Evolutionary conservation across 1,284 basidiomycete genomes (phyloP).

Genomic region (Sutorius eximius): DNA sequence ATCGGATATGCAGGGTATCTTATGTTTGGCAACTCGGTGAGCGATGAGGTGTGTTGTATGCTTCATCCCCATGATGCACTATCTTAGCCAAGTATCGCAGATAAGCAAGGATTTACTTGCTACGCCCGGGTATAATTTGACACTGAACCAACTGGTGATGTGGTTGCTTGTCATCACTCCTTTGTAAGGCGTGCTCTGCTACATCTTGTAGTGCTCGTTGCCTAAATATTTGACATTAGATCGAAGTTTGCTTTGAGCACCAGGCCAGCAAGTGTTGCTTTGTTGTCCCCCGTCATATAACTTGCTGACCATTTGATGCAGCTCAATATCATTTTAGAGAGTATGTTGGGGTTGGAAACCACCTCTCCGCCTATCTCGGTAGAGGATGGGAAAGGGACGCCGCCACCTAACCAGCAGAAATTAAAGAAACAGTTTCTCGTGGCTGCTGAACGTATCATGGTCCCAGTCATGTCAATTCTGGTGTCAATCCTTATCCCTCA

Average conservation of each 20-base stretch:
- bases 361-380: constrained; percentile 38
- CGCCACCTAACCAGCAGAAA: constrained; percentile 5
- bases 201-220: neutral
- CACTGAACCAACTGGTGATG: constrained; percentile 75
- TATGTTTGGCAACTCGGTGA: constrained; percentile 86
- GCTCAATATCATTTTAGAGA: constrained; percentile 80
- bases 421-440: constrained; percentile 47
- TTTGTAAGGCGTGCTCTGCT: constrained; percentile 45
- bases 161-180: constrained; percentile 92
- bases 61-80: neutral
- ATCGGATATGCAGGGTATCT: constrained; percentile 87
- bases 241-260: constrained; percentile 88
- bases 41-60: constrained; percentile 68
- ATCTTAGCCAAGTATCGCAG: constrained; percentile 37
- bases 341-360: constrained; percentile 66
- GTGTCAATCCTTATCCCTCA: constrained; percentile 82
- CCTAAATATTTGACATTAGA: constrained; percentile 36
- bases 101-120: constrained; percentile 84
- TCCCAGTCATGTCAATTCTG: constrained; percentile 62
- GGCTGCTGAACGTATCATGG: constrained; percentile 56
- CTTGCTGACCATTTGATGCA: constrained; percentile 30
- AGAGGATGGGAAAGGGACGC: constrained; percentile 35
- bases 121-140: constrained; percentile 73
- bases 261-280: constrained; percentile 62
- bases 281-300: neutral